Evolutionary conservation across 83 land plant species (phyloP).

Genomic region (Diphasiastrum complanatum): DNA sequence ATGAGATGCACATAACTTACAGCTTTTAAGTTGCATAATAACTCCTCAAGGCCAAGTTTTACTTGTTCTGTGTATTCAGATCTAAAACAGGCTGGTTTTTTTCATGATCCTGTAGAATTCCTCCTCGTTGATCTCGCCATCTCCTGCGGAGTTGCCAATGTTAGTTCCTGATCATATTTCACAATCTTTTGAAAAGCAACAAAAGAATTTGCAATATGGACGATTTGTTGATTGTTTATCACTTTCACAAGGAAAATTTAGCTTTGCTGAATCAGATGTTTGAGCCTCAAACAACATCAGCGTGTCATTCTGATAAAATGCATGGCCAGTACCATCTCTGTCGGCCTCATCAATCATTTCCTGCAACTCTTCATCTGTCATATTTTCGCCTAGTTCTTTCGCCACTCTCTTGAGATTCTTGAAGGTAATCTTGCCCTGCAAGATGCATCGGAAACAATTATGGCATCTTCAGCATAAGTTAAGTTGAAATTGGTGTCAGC

Average conservation of each 20-base stretch:
- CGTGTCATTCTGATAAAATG: not conserved
- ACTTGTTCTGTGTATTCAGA: too few species aligned
- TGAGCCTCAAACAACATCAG: not conserved
- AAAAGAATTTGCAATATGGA: too few species aligned
- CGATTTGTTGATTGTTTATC: too few species aligned
- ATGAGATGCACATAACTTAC: too few species aligned
- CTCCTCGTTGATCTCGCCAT: conserved; percentile 64
- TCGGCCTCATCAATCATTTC: conserved; percentile 95
- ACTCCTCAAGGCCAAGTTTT: too few species aligned
- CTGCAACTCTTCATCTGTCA: conserved; percentile 56
- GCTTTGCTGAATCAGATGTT: not conserved
- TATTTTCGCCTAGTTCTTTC: conserved; percentile 73
- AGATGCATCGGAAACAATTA: not conserved
- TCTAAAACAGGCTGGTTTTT: conserved; percentile 44
- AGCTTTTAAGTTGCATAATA: too few species aligned
- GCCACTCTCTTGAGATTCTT: conserved; percentile 65
- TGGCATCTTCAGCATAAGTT: too few species aligned
- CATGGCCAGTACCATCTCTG: conserved; percentile 47
- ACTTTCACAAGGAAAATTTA: too few species aligned
- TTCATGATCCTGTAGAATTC: conserved; percentile 76
- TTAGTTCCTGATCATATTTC: not conserved
- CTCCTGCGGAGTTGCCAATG: conserved; percentile 51
- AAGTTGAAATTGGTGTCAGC: too few species aligned
- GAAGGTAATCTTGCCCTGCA: conserved; percentile 77
- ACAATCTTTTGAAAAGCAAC: not conserved